Evolutionary conservation across 352 stramenopile species (phyloP).

Genomic region (Phytophthora hibernalis): DNA sequence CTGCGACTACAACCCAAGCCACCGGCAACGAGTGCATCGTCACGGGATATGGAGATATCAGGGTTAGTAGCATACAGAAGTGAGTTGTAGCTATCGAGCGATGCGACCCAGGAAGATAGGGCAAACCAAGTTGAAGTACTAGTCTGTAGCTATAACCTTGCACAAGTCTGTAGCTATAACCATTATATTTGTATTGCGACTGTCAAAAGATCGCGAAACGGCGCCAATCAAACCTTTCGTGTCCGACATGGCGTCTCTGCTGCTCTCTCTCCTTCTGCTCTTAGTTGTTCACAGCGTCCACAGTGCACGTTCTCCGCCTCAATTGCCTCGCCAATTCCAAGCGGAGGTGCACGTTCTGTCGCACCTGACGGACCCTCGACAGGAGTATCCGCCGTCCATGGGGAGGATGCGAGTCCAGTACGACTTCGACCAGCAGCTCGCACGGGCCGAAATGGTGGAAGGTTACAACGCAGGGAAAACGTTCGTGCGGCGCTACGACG

Average conservation of each 20-base stretch:
- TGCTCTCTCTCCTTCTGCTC: slow-evolving; percentile 15
- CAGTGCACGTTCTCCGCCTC: slow-evolving; percentile 21
- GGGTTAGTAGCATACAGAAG: slow-evolving; percentile 1
- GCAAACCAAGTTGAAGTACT: slow-evolving; percentile 13
- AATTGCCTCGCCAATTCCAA: slow-evolving; percentile 66
- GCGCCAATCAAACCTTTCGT: slow-evolving; percentile 19
- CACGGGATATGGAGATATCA: slow-evolving; percentile 3
- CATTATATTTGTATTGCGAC: slow-evolving; percentile 8
- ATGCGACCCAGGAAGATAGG: too few species aligned
- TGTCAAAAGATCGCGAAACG: slow-evolving; percentile 41
- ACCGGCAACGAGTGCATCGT: slow-evolving; percentile 2
- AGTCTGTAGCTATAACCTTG: slow-evolving; percentile 14
- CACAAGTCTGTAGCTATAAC: not conserved
- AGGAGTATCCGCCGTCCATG: slow-evolving; percentile 64
- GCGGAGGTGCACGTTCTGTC: slow-evolving; percentile 63
- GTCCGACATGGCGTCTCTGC: not conserved
- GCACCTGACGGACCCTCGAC: slow-evolving; percentile 64
- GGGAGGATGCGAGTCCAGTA: slow-evolving; percentile 68
- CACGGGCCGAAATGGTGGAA: slow-evolving; percentile 61
- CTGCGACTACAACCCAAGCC: slow-evolving; percentile 1
- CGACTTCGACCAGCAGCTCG: slow-evolving; percentile 66
- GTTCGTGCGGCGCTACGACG: slow-evolving; percentile 74
- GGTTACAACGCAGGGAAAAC: slow-evolving; percentile 78
- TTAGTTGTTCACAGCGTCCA: slow-evolving; percentile 4
- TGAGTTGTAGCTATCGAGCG: too few species aligned